Percentiles rank a stretch among this genome's conserved stretches.
Evolutionary conservation across 2,329 filamentous ascomycete species (phyloP).

Genomic region (Lecanicillium sp.): DNA sequence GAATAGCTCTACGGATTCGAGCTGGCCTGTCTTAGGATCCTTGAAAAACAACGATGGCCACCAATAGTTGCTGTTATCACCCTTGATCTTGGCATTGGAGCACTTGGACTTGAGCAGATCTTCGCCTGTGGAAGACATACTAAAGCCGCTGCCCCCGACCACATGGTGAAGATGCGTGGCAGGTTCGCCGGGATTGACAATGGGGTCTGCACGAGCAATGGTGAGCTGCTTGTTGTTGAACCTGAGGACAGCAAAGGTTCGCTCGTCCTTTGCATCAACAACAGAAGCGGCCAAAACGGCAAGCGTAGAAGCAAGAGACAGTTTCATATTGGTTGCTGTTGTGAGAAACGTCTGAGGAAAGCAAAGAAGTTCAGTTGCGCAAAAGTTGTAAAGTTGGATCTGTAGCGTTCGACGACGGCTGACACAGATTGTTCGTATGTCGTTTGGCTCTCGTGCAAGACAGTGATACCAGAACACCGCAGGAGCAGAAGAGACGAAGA

Average conservation of each 20-base stretch:
- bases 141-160: constrained; percentile 63
- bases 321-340: constrained; percentile 25
- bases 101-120: constrained; percentile 55
- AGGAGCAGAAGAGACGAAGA: constrained; percentile 1
- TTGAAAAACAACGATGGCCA: constrained; percentile 63
- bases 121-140: constrained; percentile 52
- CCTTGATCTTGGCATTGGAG: constrained; percentile 60
- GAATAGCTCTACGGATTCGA: constrained; percentile 59
- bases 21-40: constrained; percentile 52
- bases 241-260: constrained; percentile 61
- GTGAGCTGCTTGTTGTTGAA: constrained; percentile 60
- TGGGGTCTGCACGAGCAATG: constrained; percentile 58
- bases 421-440: not conserved
- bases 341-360: not conserved
- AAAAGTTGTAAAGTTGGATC: not conserved
- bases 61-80: constrained; percentile 73
- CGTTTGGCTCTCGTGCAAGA: not conserved
- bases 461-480: constrained; percentile 9
- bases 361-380: not conserved
- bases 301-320: constrained; percentile 20
- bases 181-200: constrained; percentile 52
- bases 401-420: not conserved
- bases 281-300: constrained; percentile 31
- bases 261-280: constrained; percentile 32
- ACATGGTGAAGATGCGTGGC: constrained; percentile 62